Evolutionary conservation across 768 basidiomycete species (phyloP).

Genomic region (Macrolepiota albuminosa): DNA sequence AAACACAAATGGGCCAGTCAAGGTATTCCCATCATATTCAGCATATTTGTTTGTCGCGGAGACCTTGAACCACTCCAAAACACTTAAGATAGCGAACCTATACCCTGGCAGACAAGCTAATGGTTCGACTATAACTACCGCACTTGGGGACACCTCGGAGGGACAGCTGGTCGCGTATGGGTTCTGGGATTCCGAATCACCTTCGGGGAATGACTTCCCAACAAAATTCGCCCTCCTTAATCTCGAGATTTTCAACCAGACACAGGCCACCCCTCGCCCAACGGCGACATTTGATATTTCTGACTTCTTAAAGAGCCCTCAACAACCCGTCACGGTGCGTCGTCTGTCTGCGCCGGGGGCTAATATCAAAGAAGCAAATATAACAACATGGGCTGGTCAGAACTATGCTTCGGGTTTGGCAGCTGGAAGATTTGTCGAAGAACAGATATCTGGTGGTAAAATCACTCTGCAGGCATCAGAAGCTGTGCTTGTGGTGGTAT

Average conservation of each 20-base stretch:
- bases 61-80: conserved; percentile 38
- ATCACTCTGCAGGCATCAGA: conserved; percentile 33
- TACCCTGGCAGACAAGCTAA: conserved; percentile 48
- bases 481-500: conserved; percentile 29
- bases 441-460: conserved; percentile 27
- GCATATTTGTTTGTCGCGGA: conserved; percentile 50
- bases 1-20: conserved; percentile 41
- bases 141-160: conserved; percentile 38
- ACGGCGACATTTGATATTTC: conserved; percentile 42
- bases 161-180: conserved; percentile 50
- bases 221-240: conserved; percentile 46
- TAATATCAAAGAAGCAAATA: conserved; percentile 37
- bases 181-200: conserved; percentile 36
- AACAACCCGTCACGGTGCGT: conserved; percentile 29
- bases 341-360: conserved; percentile 45
- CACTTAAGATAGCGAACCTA: conserved; percentile 41
- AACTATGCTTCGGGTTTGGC: conserved; percentile 38
- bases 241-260: conserved; percentile 47
- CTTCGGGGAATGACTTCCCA: conserved; percentile 28
- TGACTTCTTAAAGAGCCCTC: conserved; percentile 26
- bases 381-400: conserved; percentile 49
- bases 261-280: conserved; percentile 36
- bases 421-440: conserved; percentile 33
- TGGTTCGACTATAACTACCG: conserved; percentile 48
- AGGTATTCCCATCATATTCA: conserved; percentile 50